Base-by-base conservation (phyloP, 1,284 basidiomycete genomes). In the Trametes versicolor region DNA sequence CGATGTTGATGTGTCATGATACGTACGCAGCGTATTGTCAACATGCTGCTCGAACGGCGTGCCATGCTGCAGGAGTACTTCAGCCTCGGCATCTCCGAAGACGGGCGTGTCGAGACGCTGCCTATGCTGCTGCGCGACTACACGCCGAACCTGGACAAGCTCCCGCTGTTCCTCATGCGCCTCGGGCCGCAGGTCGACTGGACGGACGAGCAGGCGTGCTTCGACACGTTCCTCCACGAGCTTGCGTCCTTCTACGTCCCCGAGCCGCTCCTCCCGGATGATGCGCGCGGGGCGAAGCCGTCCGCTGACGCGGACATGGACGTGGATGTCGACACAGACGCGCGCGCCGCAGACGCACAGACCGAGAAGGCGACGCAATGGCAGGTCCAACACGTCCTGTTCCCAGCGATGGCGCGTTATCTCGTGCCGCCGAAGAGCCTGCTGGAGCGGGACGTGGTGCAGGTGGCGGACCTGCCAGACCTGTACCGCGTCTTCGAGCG, bases 51-150 rank as follows among this genome's bases (percentile, higher is more conserved):
- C 62, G 72, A 78, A 0, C 86, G 87, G 17, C 85, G 91, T 4
- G 92, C 92, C 13, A 98, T 99, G 97, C 80, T 99, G 0, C 81
- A 88, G 10, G 97, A 99, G 72, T 99, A 99, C 79, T 99, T 99
- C 74, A 92, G 90, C 0, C 76, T 99, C 23, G 77, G 81, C 43
- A 89, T 98, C 62, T 83, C 85, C 3, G 79, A 83, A 0, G 78
- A 85, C 0, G 95, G 94, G 0, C 76, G 82, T 13, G 80, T 99
- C 5, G 85, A 91, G 66, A 88, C 85, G 58, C 74, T 99, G 6
- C 98, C 98, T 0, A 81, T 95, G 49, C 79, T 99, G 2, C 82
- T 99, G 39, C 86, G 88, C 52, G 93, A 92, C 47, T 97, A 95
- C 73, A 92, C 90, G 1, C 95, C 94, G 0, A 92, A 95, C 74